phyloP scores from a whole-genome alignment of 352 stramenopile species.

The Globisporangium lucens region DNA sequence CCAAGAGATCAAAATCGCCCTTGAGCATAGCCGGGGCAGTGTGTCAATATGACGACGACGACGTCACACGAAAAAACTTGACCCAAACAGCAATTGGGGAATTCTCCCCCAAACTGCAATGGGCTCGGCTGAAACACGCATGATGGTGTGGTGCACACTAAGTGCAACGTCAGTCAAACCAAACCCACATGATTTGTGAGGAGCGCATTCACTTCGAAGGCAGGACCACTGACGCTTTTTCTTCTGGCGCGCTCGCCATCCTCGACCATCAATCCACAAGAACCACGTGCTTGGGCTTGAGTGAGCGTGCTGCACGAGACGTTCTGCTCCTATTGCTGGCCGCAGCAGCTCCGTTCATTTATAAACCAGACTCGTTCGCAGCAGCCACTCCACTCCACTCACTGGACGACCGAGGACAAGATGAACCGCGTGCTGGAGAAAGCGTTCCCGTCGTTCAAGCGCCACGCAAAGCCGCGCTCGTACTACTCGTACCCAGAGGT shows the following conservation, averaged over 20 bases:
- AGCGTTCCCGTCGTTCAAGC: slow-evolving; percentile 57
- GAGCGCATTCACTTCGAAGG: neutral
- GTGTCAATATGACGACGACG: neutral
- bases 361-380: neutral
- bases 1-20: neutral
- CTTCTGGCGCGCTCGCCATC: neutral
- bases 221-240: neutral
- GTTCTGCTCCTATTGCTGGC: neutral
- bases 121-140: too few species aligned
- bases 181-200: neutral
- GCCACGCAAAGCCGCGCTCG: slow-evolving; percentile 29
- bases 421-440: slow-evolving; percentile 77
- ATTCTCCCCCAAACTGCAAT: too few species aligned
- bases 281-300: neutral
- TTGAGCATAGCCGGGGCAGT: neutral
- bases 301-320: neutral
- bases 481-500: slow-evolving; percentile 75
- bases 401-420: neutral
- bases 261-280: neutral
- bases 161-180: neutral
- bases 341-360: neutral
- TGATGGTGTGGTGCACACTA: too few species aligned
- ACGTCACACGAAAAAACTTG: neutral
- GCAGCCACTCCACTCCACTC: neutral
- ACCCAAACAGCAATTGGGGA: too few species aligned